Evolutionary conservation across 305 asterid genomes (phyloP).

Genomic region (Salvia sclarea): DNA sequence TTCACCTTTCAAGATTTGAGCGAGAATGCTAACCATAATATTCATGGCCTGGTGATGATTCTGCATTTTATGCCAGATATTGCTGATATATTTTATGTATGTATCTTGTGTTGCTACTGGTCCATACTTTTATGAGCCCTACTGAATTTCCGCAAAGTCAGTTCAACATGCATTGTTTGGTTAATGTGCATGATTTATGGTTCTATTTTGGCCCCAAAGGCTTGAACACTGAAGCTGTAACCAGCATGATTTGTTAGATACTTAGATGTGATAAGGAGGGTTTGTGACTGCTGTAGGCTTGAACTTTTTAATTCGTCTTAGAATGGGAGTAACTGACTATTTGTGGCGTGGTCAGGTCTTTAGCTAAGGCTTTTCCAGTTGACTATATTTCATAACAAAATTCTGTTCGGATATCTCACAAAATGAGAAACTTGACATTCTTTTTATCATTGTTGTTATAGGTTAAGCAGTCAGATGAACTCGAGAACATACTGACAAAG

Average conservation of each 20-base stretch:
- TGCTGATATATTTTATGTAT: background rate
- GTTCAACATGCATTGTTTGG: background rate
- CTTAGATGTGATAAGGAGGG: background rate
- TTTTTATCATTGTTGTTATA: conserved; percentile 34
- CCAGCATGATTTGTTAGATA: background rate
- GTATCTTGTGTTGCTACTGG: background rate
- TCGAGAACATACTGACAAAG: conserved; percentile 93
- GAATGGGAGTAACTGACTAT: background rate
- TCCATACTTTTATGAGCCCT: background rate
- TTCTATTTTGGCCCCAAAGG: no score
- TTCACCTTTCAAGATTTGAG: conserved; percentile 9
- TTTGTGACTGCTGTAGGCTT: background rate
- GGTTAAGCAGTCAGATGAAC: conserved; percentile 98
- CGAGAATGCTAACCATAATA: conserved; percentile 1
- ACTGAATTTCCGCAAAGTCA: conserved; percentile 10
- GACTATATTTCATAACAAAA: conserved; percentile 3
- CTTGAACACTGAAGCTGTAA: conserved; percentile 7
- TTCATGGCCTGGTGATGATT: conserved; percentile 17
- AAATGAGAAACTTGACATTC: conserved; percentile 19
- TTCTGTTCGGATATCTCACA: conserved; percentile 11
- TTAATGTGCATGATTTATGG: background rate
- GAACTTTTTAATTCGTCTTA: background rate
- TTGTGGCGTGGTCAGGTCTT: background rate
- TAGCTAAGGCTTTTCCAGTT: background rate
- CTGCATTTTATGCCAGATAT: background rate